Conservation (phyloP, 352 stramenopile genomes). For the Phytophthora pisi region DNA sequence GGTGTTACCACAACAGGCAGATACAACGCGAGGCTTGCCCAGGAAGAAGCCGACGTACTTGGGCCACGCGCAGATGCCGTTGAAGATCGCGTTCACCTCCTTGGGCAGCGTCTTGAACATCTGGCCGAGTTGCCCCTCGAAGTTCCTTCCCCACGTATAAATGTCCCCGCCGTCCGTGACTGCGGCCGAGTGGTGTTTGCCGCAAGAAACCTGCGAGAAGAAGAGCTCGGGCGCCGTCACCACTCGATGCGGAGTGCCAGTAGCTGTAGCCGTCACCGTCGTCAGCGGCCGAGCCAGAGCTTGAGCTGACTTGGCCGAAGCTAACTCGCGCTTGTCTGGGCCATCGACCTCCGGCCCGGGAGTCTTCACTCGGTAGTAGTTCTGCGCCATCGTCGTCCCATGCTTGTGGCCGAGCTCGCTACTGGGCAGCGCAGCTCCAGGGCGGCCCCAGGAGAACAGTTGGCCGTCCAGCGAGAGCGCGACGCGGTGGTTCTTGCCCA, state of each 20-base stretch:
- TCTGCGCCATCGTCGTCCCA: conserved; percentile 13
- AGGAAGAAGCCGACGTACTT: conserved; percentile 76
- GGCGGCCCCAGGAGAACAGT: conserved; percentile 67
- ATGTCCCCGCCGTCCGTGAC: conserved; percentile 82
- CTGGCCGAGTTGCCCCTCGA: conserved; percentile 87
- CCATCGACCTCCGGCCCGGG: conserved; percentile 24
- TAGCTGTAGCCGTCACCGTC: conserved; percentile 14
- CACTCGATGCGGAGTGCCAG: conserved; percentile 42
- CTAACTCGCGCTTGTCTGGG: conserved; percentile 7
- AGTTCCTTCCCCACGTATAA: conserved; percentile 91
- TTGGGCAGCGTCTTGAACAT: conserved; percentile 38
- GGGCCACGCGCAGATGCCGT: conserved; percentile 73
- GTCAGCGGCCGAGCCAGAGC: background rate
- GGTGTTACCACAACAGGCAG: conserved; percentile 73
- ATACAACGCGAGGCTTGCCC: conserved; percentile 40
- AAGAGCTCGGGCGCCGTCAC: conserved; percentile 50
- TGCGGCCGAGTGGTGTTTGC: conserved; percentile 68
- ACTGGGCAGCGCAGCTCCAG: conserved; percentile 26
- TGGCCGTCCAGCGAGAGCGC: conserved; percentile 65
- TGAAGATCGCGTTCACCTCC: conserved; percentile 40
- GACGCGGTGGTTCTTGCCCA: conserved; percentile 63
- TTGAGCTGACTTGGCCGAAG: conserved; percentile 5
- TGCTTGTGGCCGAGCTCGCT: conserved; percentile 55
- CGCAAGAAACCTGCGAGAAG: conserved; percentile 73
- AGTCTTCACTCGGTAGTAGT: conserved; percentile 17